Percentiles rank a stretch among this genome's conserved stretches.
Evolutionary conservation across 345 rosid species (phyloP).

Genomic region (Geranium brycei): DNA sequence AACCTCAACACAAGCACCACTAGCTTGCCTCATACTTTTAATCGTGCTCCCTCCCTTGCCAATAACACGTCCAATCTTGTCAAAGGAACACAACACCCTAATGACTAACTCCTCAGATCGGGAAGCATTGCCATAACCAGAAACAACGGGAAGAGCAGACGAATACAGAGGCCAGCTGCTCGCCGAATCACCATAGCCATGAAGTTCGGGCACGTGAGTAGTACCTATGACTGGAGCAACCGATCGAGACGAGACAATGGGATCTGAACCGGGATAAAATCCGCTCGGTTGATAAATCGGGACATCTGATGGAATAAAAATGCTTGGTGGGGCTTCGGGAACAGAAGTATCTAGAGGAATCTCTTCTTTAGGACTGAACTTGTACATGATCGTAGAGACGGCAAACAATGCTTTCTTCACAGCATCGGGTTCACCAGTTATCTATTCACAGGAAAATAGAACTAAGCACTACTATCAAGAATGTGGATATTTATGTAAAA

Average conservation of each 20-base stretch:
- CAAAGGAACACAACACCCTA: constrained; percentile 56
- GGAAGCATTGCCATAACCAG: constrained; percentile 41
- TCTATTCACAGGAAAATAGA: constrained; percentile 29
- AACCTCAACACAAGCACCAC: constrained; percentile 77
- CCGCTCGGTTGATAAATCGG: constrained; percentile 63
- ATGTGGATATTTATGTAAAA: too few species aligned
- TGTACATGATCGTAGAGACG: constrained; percentile 82
- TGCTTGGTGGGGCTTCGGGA: constrained; percentile 56
- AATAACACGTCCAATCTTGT: constrained; percentile 91
- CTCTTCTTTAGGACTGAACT: constrained; percentile 71
- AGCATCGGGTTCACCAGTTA: constrained; percentile 62
- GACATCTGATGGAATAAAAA: constrained; percentile 78
- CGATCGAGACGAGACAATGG: constrained; percentile 42
- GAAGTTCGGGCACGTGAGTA: constrained; percentile 48
- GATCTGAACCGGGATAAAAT: constrained; percentile 55
- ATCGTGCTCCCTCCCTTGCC: constrained; percentile 90
- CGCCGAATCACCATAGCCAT: constrained; percentile 52
- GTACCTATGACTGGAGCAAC: constrained; percentile 55
- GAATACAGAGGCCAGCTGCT: constrained; percentile 64
- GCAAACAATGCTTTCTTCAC: constrained; percentile 79
- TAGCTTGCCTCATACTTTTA: constrained; percentile 78
- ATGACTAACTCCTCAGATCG: constrained; percentile 54
- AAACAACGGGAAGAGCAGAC: constrained; percentile 53
- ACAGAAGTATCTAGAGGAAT: constrained; percentile 66
- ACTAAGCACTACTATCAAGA: neutral